Evolutionary conservation across 2,329 filamentous ascomycete genomes (phyloP).

Genomic region (Botryosphaeria agaves): DNA sequence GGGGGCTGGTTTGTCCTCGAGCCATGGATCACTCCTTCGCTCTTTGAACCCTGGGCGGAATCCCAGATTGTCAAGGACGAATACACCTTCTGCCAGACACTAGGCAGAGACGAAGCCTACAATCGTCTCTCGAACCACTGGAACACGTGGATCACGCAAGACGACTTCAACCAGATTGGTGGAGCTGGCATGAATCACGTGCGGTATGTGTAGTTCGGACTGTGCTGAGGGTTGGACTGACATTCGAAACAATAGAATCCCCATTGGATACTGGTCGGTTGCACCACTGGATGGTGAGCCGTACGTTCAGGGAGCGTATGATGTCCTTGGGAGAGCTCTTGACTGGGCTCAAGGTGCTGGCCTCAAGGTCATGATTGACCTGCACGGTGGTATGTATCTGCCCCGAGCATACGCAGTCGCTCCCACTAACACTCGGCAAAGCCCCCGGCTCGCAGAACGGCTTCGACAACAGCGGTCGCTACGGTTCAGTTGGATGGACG

Average conservation of each 20-base stretch:
- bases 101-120: constrained; percentile 31
- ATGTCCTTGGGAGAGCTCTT: constrained; percentile 38
- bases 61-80: constrained; percentile 38
- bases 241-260: too few species aligned
- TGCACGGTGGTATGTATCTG: constrained; percentile 41
- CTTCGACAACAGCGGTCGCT: constrained; percentile 46
- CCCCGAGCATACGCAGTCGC: constrained; percentile 3
- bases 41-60: constrained; percentile 32
- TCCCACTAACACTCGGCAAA: not conserved
- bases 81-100: constrained; percentile 31
- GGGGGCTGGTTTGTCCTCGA: constrained; percentile 49
- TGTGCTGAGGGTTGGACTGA: too few species aligned
- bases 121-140: constrained; percentile 36
- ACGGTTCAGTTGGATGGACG: constrained; percentile 27
- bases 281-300: constrained; percentile 34
- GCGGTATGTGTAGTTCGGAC: too few species aligned
- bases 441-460: constrained; percentile 48
- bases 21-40: constrained; percentile 45
- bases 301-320: constrained; percentile 44
- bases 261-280: constrained; percentile 49
- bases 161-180: constrained; percentile 39
- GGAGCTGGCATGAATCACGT: constrained; percentile 42
- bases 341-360: constrained; percentile 39
- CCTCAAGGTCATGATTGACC: constrained; percentile 48
- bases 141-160: constrained; percentile 37